Conservation (phyloP, 208 protist species). For the Leishmania major region DNA sequence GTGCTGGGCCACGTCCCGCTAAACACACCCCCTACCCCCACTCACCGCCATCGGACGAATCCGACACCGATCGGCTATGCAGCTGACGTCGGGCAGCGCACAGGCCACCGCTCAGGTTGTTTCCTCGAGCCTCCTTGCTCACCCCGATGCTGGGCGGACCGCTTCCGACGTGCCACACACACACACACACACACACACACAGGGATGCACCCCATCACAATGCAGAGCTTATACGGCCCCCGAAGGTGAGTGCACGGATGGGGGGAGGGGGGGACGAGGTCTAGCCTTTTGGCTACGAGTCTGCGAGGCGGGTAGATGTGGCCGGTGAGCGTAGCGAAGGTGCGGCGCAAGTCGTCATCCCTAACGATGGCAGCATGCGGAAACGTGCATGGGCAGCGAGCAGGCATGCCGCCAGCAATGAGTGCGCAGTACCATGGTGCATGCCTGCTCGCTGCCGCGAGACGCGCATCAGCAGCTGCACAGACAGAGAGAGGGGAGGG, state of each 20-base stretch:
- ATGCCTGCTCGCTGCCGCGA: not conserved
- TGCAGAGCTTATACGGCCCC: too few relatives aligned
- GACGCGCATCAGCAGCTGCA: not conserved
- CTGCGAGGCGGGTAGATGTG: too few relatives aligned
- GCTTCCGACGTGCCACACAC: too few relatives aligned
- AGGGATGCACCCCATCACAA: too few relatives aligned
- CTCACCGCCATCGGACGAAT: too few relatives aligned
- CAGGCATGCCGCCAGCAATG: not conserved
- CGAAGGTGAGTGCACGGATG: too few relatives aligned
- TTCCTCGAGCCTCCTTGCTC: not conserved
- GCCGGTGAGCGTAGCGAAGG: not conserved
- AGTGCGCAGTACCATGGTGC: too few relatives aligned
- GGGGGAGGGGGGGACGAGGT: too few relatives aligned
- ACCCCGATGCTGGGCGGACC: not conserved
- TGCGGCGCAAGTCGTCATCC: not conserved
- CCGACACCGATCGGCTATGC: not conserved
- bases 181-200: not conserved
- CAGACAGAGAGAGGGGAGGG: not conserved
- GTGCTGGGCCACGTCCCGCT: not conserved
- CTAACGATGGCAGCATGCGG: not conserved
- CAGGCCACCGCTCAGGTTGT: not conserved
- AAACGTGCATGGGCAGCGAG: not conserved
- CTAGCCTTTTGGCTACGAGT: too few relatives aligned
- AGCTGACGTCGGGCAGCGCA: not conserved
- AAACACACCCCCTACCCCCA: too few relatives aligned